A percentile compares a stretch with the other conserved stretches of the same genome.
Conservation (phyloP, 148 eudicot genomes). For the Simmondsia chinensis region DNA sequence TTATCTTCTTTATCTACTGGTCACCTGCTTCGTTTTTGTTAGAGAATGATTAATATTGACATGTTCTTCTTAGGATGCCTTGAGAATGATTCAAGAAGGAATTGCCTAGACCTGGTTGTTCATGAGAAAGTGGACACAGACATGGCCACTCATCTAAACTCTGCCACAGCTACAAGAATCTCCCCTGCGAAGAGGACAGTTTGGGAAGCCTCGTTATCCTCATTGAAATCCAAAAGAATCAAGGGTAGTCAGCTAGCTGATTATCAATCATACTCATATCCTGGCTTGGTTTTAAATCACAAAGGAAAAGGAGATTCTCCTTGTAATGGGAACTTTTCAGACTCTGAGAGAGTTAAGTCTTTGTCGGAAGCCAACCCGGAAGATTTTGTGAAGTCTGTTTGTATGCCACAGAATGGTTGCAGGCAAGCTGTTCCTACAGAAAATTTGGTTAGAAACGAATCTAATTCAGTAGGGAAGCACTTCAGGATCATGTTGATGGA, state of each 20-base stretch:
- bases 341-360: constrained; percentile 8
- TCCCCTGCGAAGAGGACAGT: constrained; percentile 44
- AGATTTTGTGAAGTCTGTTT: constrained; percentile 15
- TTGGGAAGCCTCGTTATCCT: constrained; percentile 65
- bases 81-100: constrained; percentile 8
- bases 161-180: constrained; percentile 11
- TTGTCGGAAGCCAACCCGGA: constrained; percentile 11
- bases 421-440: background rate
- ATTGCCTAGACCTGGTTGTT: constrained; percentile 14
- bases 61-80: constrained; percentile 2
- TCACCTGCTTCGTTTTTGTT: no score
- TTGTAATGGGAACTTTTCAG: constrained; percentile 16
- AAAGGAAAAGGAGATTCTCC: constrained; percentile 14
- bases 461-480: constrained; percentile 13
- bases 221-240: constrained; percentile 76
- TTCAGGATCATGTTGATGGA: constrained; percentile 69
- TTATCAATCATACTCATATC: constrained; percentile 16
- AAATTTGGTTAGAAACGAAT: constrained; percentile 3
- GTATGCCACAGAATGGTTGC: constrained; percentile 8
- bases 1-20: no score
- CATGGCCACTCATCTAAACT: constrained; percentile 10
- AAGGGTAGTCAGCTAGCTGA: constrained; percentile 55
- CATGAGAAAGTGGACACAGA: constrained; percentile 14
- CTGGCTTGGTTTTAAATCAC: constrained; percentile 15
- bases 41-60: no score